These are phyloP conservation scores for Coemansia sp. DNA, from an alignment of 192 early-diverging fungal species.

Conservation along the genomic window DNA sequence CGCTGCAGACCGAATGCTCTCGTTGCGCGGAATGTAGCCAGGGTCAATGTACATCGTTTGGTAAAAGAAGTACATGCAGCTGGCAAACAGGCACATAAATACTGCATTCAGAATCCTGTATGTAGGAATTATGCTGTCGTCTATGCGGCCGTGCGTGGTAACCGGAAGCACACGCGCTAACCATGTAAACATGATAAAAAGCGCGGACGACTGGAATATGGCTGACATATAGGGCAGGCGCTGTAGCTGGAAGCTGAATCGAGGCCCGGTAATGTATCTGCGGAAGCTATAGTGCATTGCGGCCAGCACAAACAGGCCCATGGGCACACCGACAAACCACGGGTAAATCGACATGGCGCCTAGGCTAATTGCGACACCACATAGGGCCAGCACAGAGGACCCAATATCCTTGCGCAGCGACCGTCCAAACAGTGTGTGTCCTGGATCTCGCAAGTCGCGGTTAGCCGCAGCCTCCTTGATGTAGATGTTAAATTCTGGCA, in stretches of 20 bases:
- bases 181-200: slow-evolving; percentile 72
- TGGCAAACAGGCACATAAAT: slow-evolving; percentile 61
- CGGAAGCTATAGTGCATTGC: slow-evolving; percentile 60
- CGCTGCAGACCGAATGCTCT: slow-evolving; percentile 34
- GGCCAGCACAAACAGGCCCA: slow-evolving; percentile 55
- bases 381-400: slow-evolving; percentile 69
- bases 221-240: slow-evolving; percentile 80
- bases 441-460: slow-evolving; percentile 16
- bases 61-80: slow-evolving; percentile 78
- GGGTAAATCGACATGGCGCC: slow-evolving; percentile 61
- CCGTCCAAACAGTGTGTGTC: slow-evolving; percentile 15
- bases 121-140: slow-evolving; percentile 26
- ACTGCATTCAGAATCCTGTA: slow-evolving; percentile 55
- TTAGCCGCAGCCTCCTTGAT: slow-evolving; percentile 20
- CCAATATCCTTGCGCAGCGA: slow-evolving; percentile 58
- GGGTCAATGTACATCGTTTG: slow-evolving; percentile 69
- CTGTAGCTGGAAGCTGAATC: slow-evolving; percentile 56
- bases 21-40: slow-evolving; percentile 69
- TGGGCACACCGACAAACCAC: slow-evolving; percentile 75
- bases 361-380: slow-evolving; percentile 60
- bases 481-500: slow-evolving; percentile 38
- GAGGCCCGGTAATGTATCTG: slow-evolving; percentile 56
- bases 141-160: slow-evolving; percentile 40
- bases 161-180: slow-evolving; percentile 62
- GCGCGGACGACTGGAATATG: slow-evolving; percentile 83